Percentiles rank a stretch among this genome's conserved stretches.
Conservation (phyloP, 2,329 filamentous ascomycete species). For the Neoascochyta sp. region DNA sequence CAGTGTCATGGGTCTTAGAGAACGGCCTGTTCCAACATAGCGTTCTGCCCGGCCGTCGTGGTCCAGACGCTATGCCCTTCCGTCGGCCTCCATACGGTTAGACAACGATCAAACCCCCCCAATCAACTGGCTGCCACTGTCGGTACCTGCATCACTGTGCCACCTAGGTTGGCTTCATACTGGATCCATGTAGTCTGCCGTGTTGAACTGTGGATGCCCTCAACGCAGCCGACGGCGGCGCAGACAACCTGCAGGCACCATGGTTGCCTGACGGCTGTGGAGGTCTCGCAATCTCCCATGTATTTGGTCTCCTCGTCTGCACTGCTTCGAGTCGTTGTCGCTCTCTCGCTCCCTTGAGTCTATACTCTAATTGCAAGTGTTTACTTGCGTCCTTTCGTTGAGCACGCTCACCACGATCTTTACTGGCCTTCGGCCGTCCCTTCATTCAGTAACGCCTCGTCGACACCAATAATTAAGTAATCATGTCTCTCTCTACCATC, state of each 20-base stretch:
- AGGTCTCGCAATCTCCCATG: slow-evolving; percentile 27
- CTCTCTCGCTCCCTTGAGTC: slow-evolving; percentile 31
- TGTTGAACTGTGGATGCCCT: no score
- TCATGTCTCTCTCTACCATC: slow-evolving; percentile 35
- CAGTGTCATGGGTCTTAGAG: slow-evolving; percentile 10
- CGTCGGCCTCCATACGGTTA: slow-evolving; percentile 16
- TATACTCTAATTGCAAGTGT: slow-evolving; percentile 32
- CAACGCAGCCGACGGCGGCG: slow-evolving; percentile 17
- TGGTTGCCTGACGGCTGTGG: slow-evolving; percentile 16
- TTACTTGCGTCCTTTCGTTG: slow-evolving; percentile 58
- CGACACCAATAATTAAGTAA: slow-evolving; percentile 25
- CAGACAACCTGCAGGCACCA: slow-evolving; percentile 25
- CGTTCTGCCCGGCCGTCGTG: slow-evolving; percentile 11
- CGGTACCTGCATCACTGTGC: slow-evolving; percentile 21
- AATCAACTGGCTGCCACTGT: no score
- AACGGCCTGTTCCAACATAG: slow-evolving; percentile 18
- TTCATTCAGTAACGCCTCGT: slow-evolving; percentile 30
- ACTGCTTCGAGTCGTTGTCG: slow-evolving; percentile 16
- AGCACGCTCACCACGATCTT: slow-evolving; percentile 38
- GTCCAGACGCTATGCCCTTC: slow-evolving; percentile 14
- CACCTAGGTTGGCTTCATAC: slow-evolving; percentile 21
- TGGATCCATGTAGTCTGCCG: no score
- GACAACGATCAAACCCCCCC: no score
- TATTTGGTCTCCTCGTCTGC: slow-evolving; percentile 26
- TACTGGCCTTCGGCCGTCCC: slow-evolving; percentile 40